A percentile compares a stretch with the other conserved stretches of the same genome.
These are phyloP conservation scores for Boletus sp. DNA, from an alignment of 768 basidiomycete species.

Conservation along the genomic window DNA sequence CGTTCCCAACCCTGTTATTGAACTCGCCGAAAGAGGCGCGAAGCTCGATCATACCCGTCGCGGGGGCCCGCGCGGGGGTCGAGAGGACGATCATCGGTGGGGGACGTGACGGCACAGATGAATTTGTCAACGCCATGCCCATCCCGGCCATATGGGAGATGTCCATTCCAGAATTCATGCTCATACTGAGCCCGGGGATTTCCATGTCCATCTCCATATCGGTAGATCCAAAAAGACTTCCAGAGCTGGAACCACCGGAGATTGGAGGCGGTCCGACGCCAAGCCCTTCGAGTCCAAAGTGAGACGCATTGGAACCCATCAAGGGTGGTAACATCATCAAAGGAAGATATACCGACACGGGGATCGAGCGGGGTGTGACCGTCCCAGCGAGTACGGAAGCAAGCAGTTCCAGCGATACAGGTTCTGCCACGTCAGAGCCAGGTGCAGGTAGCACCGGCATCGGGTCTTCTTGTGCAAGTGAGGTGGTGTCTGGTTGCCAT, in stretches of 20 bases:
- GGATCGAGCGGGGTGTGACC: conserved; percentile 42
- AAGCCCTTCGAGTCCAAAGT: conserved; percentile 29
- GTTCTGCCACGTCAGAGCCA: conserved; percentile 30
- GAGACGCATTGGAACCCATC: conserved; percentile 14
- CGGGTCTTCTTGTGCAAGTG: conserved; percentile 3
- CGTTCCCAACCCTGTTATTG: conserved; percentile 9
- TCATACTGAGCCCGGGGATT: conserved; percentile 35
- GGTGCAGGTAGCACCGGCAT: background rate
- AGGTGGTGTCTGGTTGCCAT: conserved; percentile 54
- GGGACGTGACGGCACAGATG: conserved; percentile 36
- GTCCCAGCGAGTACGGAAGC: conserved; percentile 64
- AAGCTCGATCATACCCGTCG: conserved; percentile 65
- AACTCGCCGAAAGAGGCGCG: conserved; percentile 58
- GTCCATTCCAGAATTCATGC: conserved; percentile 32
- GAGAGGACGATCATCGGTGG: conserved; percentile 62
- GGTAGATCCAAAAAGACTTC: conserved; percentile 31
- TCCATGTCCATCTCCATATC: conserved; percentile 38
- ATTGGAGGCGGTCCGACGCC: conserved; percentile 25
- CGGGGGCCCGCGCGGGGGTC: conserved; percentile 62
- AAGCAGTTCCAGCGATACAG: conserved; percentile 55
- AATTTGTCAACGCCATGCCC: conserved; percentile 28
- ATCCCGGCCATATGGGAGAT: conserved; percentile 31
- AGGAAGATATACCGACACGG: conserved; percentile 69
- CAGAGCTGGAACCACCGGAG: conserved; percentile 22
- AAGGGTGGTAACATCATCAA: conserved; percentile 30